phyloP scores from a whole-genome alignment of 2,329 filamentous ascomycete species.

The Xylaria sp. region DNA sequence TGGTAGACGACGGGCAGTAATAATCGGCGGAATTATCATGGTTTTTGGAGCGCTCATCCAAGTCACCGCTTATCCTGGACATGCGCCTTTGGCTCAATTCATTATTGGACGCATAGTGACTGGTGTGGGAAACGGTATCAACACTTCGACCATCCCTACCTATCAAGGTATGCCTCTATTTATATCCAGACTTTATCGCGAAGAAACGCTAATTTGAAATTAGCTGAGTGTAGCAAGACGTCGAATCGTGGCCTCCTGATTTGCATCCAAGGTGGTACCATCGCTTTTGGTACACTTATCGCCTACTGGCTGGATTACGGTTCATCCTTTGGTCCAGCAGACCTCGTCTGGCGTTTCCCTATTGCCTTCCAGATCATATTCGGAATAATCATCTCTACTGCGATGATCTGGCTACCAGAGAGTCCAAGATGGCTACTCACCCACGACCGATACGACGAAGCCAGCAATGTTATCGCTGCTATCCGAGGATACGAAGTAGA shows the following conservation, averaged over 20 bases:
- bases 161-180: constrained; percentile 46
- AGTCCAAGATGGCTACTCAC: constrained; percentile 53
- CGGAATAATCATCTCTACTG: constrained; percentile 48
- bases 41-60: constrained; percentile 62
- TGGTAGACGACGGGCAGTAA: constrained; percentile 59
- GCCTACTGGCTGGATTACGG: constrained; percentile 60
- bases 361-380: constrained; percentile 57
- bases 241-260: constrained; percentile 51
- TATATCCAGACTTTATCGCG: too few relatives aligned
- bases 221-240: constrained; percentile 52
- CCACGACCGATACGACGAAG: constrained; percentile 55
- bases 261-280: constrained; percentile 52
- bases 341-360: constrained; percentile 61
- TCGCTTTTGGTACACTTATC: constrained; percentile 51
- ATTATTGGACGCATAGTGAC: constrained; percentile 57
- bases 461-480: constrained; percentile 42
- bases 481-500: constrained; percentile 53
- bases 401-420: constrained; percentile 54
- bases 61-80: constrained; percentile 44
- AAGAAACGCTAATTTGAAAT: constrained; percentile 11
- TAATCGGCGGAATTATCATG: constrained; percentile 62
- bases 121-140: constrained; percentile 59
- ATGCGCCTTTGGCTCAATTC: constrained; percentile 49
- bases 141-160: constrained; percentile 53
- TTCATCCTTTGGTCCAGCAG: constrained; percentile 48